Evolutionary conservation across 1,284 basidiomycete species (phyloP).

Genomic region (Ustilago bromivora): DNA sequence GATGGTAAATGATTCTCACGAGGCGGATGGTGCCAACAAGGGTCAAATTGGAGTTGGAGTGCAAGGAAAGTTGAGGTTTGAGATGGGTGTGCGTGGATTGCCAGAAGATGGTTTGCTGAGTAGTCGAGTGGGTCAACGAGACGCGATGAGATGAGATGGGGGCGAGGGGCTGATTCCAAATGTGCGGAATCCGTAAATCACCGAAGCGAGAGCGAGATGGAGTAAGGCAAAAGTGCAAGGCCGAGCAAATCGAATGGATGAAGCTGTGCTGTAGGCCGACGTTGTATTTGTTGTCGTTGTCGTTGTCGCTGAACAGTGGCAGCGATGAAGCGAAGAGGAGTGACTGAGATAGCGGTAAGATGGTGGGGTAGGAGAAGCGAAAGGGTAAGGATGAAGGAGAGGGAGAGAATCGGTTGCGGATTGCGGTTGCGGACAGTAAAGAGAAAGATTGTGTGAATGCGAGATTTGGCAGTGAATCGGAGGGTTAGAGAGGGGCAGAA

Average conservation of each 20-base stretch:
- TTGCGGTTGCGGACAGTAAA: slow-evolving; percentile 3
- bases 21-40: background rate
- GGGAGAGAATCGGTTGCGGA: slow-evolving; percentile 1
- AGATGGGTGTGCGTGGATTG: background rate
- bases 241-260: background rate
- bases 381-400: background rate
- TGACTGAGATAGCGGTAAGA: background rate
- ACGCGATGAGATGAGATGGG: background rate
- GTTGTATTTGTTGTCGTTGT: background rate
- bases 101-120: background rate
- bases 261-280: background rate
- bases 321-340: background rate
- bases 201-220: slow-evolving; percentile 11
- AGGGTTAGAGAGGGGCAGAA: background rate
- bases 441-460: slow-evolving; percentile 13
- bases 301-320: background rate
- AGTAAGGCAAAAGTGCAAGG: background rate
- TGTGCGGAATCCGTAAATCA: slow-evolving; percentile 23
- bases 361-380: slow-evolving; percentile 1
- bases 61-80: background rate
- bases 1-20: background rate
- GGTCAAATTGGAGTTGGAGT: background rate
- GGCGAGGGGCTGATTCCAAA: background rate
- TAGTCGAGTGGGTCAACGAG: background rate
- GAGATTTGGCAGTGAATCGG: background rate